These are phyloP conservation scores for Antrodiella citrinella DNA, from an alignment of 768 basidiomycete genomes.

Conservation along the genomic window DNA sequence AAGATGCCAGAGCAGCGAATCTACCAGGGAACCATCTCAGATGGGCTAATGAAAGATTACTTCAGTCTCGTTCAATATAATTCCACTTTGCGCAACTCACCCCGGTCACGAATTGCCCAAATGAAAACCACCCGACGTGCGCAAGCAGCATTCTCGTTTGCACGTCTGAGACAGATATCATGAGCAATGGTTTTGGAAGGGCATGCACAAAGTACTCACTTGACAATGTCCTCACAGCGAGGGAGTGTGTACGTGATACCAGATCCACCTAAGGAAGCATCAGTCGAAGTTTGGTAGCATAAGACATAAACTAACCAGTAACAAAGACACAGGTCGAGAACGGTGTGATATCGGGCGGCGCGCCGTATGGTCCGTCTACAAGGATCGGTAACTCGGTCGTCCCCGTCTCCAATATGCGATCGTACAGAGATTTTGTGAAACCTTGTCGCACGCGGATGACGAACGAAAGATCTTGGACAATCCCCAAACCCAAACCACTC, in stretches of 20 bases:
- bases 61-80: too few species aligned
- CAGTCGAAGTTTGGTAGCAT: not conserved
- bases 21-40: too few species aligned
- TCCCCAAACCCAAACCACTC: constrained; percentile 8
- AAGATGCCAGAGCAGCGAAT: too few species aligned
- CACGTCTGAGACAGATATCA: not conserved
- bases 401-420: constrained; percentile 12
- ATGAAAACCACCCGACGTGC: constrained; percentile 23
- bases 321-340: constrained; percentile 30
- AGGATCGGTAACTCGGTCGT: constrained; percentile 20
- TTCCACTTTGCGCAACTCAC: too few species aligned
- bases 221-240: constrained; percentile 24
- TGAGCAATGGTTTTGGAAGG: too few species aligned
- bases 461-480: constrained; percentile 32
- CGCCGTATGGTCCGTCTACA: constrained; percentile 36
- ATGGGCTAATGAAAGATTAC: too few species aligned
- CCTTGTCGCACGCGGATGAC: constrained; percentile 44
- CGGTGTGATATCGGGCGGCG: constrained; percentile 23
- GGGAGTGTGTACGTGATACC: constrained; percentile 26
- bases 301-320: constrained; percentile 19
- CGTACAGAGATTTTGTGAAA: constrained; percentile 32
- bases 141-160: constrained; percentile 6
- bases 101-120: constrained; percentile 20
- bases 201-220: constrained; percentile 18
- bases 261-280: constrained; percentile 19